Percentiles rank a stretch among this genome's conserved stretches.
These are phyloP conservation scores for Paulownia fortunei DNA, from an alignment of 257 asterid species.

Conservation along the genomic window DNA sequence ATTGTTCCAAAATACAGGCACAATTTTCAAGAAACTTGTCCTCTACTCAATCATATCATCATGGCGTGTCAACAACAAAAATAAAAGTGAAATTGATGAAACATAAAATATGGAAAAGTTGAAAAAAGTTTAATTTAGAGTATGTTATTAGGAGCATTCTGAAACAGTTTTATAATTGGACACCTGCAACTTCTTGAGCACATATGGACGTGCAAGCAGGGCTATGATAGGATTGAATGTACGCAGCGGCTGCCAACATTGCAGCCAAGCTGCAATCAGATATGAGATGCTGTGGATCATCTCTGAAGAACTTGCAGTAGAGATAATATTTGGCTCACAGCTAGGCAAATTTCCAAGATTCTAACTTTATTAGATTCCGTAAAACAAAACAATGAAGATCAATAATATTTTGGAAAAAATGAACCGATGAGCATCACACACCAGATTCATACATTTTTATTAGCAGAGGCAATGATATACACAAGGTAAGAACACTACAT, in stretches of 20 bases:
- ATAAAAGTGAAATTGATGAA: too few relatives aligned
- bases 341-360: not conserved
- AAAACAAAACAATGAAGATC: not conserved
- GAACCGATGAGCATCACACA: not conserved
- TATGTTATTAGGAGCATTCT: too few relatives aligned
- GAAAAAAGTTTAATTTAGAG: not conserved
- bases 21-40: not conserved
- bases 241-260: not conserved
- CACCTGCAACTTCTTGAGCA: not conserved
- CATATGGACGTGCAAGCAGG: not conserved
- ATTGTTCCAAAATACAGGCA: not conserved
- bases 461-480: not conserved
- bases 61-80: not conserved
- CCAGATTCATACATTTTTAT: not conserved
- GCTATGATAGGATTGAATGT: not conserved
- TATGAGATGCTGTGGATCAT: not conserved
- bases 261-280: not conserved
- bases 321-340: not conserved
- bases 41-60: not conserved
- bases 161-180: too few relatives aligned
- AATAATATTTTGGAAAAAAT: not conserved
- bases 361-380: not conserved
- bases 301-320: not conserved
- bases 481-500: slow-evolving; percentile 7
- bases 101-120: not conserved